phyloP scores from a whole-genome alignment of 345 rosid genomes.

The Arabis hirsuta region DNA sequence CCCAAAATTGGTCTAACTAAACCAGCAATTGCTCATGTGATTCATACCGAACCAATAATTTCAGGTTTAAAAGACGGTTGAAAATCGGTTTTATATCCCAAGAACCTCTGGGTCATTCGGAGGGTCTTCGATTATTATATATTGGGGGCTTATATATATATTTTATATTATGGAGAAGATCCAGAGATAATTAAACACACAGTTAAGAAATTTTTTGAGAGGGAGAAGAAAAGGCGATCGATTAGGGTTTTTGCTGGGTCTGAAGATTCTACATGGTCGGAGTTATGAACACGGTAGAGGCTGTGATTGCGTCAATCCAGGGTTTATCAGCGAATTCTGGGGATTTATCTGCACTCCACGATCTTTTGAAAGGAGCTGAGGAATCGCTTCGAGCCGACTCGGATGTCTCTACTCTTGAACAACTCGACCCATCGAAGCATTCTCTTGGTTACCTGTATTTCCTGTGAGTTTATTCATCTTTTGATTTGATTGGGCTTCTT shows the following conservation, averaged over 20 bases:
- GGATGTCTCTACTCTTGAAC: slow-evolving; percentile 58
- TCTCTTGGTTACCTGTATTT: slow-evolving; percentile 78
- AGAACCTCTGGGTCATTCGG: neutral
- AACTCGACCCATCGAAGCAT: slow-evolving; percentile 67
- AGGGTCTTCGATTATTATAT: slow-evolving; percentile 5
- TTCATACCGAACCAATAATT: neutral
- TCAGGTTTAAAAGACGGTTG: slow-evolving; percentile 6
- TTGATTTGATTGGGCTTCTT: neutral
- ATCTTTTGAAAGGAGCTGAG: slow-evolving; percentile 54
- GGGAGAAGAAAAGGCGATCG: slow-evolving; percentile 43
- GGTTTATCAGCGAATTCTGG: slow-evolving; percentile 56
- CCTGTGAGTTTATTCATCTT: slow-evolving; percentile 50
- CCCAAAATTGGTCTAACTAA: neutral
- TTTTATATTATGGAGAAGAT: slow-evolving; percentile 23
- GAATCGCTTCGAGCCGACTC: slow-evolving; percentile 58
- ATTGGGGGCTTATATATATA: too few relatives aligned
- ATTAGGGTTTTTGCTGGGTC: slow-evolving; percentile 38
- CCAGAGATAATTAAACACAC: slow-evolving; percentile 23
- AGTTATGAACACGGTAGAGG: slow-evolving; percentile 53
- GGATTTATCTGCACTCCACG: slow-evolving; percentile 59
- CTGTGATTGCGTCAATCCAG: slow-evolving; percentile 63
- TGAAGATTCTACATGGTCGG: slow-evolving; percentile 11
- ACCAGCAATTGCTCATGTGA: slow-evolving; percentile 9
- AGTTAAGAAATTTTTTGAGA: slow-evolving; percentile 18
- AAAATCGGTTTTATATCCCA: neutral